Conservation (phyloP, 1,284 basidiomycete species). For the Pascua guehoae region DNA sequence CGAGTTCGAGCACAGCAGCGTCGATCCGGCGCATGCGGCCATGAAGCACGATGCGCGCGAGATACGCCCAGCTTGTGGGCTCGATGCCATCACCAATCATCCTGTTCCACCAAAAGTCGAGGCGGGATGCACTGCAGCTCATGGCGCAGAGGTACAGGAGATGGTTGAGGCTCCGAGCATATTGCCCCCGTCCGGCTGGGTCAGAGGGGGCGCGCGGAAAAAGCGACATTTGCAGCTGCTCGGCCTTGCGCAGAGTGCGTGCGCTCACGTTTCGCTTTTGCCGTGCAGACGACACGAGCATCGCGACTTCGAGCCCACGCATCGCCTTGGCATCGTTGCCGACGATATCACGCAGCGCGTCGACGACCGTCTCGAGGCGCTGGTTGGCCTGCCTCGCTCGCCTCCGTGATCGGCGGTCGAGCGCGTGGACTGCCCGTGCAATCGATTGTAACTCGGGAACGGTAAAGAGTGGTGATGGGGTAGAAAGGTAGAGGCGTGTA, state of each 20-base stretch:
- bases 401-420: conserved; percentile 14
- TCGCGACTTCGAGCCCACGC: conserved; percentile 17
- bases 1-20: conserved; percentile 6
- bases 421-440: conserved; percentile 15
- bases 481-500: conserved; percentile 25
- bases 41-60: conserved; percentile 20
- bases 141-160: conserved; percentile 34
- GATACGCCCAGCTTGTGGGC: conserved; percentile 22
- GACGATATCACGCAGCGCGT: conserved; percentile 21
- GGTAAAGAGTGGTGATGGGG: conserved; percentile 27
- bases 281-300: conserved; percentile 13
- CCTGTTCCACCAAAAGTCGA: conserved; percentile 28
- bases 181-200: conserved; percentile 9
- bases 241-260: conserved; percentile 16
- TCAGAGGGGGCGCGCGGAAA: conserved; percentile 15
- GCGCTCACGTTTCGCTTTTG: conserved; percentile 6
- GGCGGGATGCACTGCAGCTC: conserved; percentile 13
- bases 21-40: conserved; percentile 4
- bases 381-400: conserved; percentile 9
- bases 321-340: conserved; percentile 8
- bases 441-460: conserved; percentile 24
- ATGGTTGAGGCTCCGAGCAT: conserved; percentile 28
- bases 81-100: conserved; percentile 18
- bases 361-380: conserved; percentile 20
- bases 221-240: conserved; percentile 15